Base-by-base conservation (phyloP, 164 flowering plant genomes). In the Macadamia integrifolia region DNA sequence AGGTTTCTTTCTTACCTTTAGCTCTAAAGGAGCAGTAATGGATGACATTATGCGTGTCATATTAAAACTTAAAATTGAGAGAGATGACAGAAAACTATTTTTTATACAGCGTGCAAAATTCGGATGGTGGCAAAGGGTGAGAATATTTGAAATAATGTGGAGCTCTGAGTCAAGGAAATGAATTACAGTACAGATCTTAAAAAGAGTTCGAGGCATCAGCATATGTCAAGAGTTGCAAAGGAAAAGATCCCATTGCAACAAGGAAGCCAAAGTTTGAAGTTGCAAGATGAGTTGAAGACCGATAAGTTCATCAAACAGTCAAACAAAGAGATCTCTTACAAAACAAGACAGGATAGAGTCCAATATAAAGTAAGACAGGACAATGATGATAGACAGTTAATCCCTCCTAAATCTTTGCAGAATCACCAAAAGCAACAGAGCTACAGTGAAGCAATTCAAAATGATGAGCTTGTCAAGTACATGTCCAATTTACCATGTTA, bases 401-500 rank as follows among this genome's bases (percentile, higher is more conserved):
- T 67, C 63, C 74, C 63, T 56, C 50, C 69, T 55, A 80, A 73
- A 71, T 69, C 66, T 71, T 71, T 81, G 13, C 75, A 58, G 57
- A 68, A 64, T 63, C 71, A 55, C 58, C 81, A 69, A 40, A 71
- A 68, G 49, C 75, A 74, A 60, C 66, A 46, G 42, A 52, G 6
- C 12, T 76, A 70, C 52, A 70, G 62, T 6, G 84, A 65, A 73
- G 59, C 65, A n/a, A n/a, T 23, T 28, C 72, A 78, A 64, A 79
- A 82, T 56, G 92, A 85, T 31, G 97, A 94, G 79, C 84, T 90
- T 67, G 86, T 90, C 59, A 90, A 79, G 72, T 76, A 87, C 84
- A 94, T 92, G 94, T 90, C 98, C 4, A 84, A 85, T 70, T 75
- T 92, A 66, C 99, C 99, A 0, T 66, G 75, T 64, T 92, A 84